Conservation (phyloP, 1,139 yeast genomes). For the Geotrichum macrosporum region DNA sequence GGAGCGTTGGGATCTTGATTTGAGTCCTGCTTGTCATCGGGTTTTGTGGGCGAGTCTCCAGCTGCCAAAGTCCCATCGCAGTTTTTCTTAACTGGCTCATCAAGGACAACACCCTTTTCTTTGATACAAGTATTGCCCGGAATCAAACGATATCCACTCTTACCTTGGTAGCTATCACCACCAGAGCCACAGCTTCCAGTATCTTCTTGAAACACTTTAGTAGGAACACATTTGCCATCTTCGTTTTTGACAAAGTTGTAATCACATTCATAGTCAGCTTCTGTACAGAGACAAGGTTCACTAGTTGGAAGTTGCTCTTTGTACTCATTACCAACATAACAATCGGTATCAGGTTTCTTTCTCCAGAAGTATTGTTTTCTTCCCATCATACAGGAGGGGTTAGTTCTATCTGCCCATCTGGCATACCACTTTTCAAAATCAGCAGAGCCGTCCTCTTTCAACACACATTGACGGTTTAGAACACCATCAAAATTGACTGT, state of each 20-base stretch:
- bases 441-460: slow-evolving; percentile 45
- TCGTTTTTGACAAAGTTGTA: slow-evolving; percentile 49
- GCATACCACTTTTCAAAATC: slow-evolving; percentile 74
- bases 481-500: slow-evolving; percentile 62
- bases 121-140: slow-evolving; percentile 50
- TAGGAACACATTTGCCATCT: slow-evolving; percentile 55
- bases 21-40: slow-evolving; percentile 28
- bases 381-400: slow-evolving; percentile 69
- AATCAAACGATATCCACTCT: slow-evolving; percentile 40
- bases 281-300: slow-evolving; percentile 63
- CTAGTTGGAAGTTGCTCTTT: slow-evolving; percentile 55
- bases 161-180: slow-evolving; percentile 35
- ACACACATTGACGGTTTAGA: slow-evolving; percentile 37
- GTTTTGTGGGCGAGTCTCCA: slow-evolving; percentile 26
- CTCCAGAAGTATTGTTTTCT: slow-evolving; percentile 62
- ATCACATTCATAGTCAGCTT: slow-evolving; percentile 69
- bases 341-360: slow-evolving; percentile 63
- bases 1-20: slow-evolving; percentile 22
- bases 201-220: slow-evolving; percentile 31
- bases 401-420: slow-evolving; percentile 45
- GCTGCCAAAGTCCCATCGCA: slow-evolving; percentile 23
- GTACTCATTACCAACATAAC: slow-evolving; percentile 60
- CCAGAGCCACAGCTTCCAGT: slow-evolving; percentile 31
- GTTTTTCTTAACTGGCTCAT: slow-evolving; percentile 24
- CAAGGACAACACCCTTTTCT: slow-evolving; percentile 25